Conservation (phyloP, 306 rosid genomes). For the Glycine latifolia region DNA sequence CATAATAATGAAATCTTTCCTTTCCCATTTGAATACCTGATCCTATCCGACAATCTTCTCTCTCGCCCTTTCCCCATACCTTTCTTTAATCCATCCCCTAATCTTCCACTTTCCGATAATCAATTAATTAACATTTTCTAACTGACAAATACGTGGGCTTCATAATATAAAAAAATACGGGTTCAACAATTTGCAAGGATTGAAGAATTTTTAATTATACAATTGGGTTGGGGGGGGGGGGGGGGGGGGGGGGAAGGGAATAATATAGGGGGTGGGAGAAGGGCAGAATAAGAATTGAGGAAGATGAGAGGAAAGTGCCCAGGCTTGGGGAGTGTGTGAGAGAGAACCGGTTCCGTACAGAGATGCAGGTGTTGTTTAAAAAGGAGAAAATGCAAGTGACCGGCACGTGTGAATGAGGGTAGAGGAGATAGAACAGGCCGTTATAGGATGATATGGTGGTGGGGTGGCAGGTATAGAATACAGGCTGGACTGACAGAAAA, state of each 20-base stretch:
- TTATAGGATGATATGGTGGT: conserved; percentile 65
- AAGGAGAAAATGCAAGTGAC: conserved; percentile 23
- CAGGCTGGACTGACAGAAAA: conserved; percentile 87
- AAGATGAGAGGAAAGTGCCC: conserved; percentile 52
- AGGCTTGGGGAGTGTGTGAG: conserved; percentile 19
- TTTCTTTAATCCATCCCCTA: conserved; percentile 44
- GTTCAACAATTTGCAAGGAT: not conserved
- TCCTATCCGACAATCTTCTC: conserved; percentile 46
- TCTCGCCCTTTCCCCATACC: conserved; percentile 46
- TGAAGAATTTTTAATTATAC: not conserved
- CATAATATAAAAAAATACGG: not conserved
- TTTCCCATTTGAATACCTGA: conserved; percentile 40
- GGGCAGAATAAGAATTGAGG: conserved; percentile 27
- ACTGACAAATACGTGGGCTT: conserved; percentile 50
- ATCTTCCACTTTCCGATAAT: conserved; percentile 29
- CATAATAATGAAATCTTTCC: conserved; percentile 37
- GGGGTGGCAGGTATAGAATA: conserved; percentile 73
- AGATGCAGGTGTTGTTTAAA: conserved; percentile 29
- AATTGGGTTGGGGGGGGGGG: too few relatives aligned
- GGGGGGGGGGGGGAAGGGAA: too few relatives aligned
- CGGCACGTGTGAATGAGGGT: conserved; percentile 53
- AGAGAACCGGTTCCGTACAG: conserved; percentile 59
- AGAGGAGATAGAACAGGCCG: conserved; percentile 54
- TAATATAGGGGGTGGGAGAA: too few relatives aligned
- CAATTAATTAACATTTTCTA: not conserved